Evolutionary conservation across 495 filamentous ascomycete genomes (phyloP).

Genomic region (Penicillium coprophilum): DNA sequence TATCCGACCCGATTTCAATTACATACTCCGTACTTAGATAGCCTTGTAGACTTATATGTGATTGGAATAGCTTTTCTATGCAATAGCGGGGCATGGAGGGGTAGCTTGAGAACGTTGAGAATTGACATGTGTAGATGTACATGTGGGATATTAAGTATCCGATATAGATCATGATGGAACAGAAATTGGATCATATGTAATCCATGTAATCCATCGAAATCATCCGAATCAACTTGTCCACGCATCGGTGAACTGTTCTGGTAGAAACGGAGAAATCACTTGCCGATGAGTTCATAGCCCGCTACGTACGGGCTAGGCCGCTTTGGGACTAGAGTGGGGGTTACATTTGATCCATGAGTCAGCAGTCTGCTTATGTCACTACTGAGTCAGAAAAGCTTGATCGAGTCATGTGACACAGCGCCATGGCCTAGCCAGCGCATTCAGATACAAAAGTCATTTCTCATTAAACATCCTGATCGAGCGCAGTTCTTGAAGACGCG

Average conservation of each 20-base stretch:
- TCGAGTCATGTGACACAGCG: neutral
- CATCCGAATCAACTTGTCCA: slow-evolving; percentile 13
- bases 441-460: neutral
- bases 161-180: neutral
- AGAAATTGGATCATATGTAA: neutral
- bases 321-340: slow-evolving; percentile 32
- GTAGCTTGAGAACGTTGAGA: slow-evolving; percentile 21
- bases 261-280: slow-evolving; percentile 31
- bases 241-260: slow-evolving; percentile 36
- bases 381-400: slow-evolving; percentile 11
- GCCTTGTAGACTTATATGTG: neutral
- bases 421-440: slow-evolving; percentile 3
- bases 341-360: slow-evolving; percentile 1
- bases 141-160: neutral
- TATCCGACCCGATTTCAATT: slow-evolving; percentile 21
- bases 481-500: neutral
- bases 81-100: slow-evolving; percentile 43
- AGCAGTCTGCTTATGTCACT: slow-evolving; percentile 3
- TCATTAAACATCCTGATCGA: neutral
- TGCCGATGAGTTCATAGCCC: slow-evolving; percentile 23
- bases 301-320: slow-evolving; percentile 16
- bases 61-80: slow-evolving; percentile 13
- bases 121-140: neutral
- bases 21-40: no score
- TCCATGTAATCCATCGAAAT: neutral